Evolutionary conservation across 306 rosid genomes (phyloP), one percentile per base, ranked within the genome.

Genomic region (Acacia confusa): DNA sequence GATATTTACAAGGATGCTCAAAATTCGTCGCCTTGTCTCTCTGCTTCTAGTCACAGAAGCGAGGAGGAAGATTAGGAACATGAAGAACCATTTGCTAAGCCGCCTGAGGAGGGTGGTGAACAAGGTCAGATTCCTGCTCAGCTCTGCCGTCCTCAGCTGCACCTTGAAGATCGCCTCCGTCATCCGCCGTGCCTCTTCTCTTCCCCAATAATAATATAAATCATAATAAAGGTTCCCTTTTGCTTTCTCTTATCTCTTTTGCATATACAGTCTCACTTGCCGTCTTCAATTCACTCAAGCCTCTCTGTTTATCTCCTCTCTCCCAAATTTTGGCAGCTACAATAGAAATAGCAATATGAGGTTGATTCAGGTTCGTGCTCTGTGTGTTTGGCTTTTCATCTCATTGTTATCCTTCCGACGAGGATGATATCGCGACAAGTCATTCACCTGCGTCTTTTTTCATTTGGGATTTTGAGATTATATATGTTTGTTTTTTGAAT

Each of bases 91-190:
- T 81, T 32, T 89, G 22, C 14, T 92, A 7, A 77, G 79, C 79
- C 89, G 92, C 63, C 81, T 94, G 8, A 89, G 76, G 84, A 78
- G 50, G 43, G 97, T 88, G 70, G 93, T 94, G 80, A 64, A 83
- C 74, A 94, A 87, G 79, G 77, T 92, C 8, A 92, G 79, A 61
- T 52, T 90, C 11, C 71, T 92, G 10, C 68, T 94, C 4, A 86
- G 86, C 81, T 86, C 91, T 78, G 79, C 83, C 41, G 2, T 90
- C 17, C 84, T 83, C 60, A 69, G 84, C 82, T 85, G 72, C 38
- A 78, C 85, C 7, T 90, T 92, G 94, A 83, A 85, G 4, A 70
- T 91, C 0, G 90, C 93, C 2, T 81, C 88, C 20, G 25, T 86
- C 78, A 25, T 91, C 30, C 77, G 92, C 41, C 68, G 80, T 14